phyloP scores from a whole-genome alignment of 2,329 filamentous ascomycete genomes.

The Rhexocercosporidium sp. region DNA sequence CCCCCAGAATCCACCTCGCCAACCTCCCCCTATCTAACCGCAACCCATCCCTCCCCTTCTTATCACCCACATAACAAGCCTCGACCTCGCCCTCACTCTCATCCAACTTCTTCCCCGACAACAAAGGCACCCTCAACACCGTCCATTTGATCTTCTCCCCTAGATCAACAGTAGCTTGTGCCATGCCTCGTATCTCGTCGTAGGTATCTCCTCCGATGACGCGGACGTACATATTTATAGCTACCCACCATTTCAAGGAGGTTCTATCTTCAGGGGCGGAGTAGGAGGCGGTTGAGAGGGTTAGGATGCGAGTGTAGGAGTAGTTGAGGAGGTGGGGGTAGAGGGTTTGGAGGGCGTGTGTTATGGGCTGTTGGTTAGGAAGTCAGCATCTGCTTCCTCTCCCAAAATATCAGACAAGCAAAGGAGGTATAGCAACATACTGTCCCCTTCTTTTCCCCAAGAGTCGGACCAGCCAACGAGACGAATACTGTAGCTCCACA shows the following conservation, averaged over 20 bases:
- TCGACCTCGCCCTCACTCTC: slow-evolving; percentile 27
- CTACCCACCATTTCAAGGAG: slow-evolving; percentile 32
- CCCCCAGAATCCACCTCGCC: slow-evolving; percentile 34
- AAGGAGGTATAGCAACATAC: slow-evolving; percentile 16
- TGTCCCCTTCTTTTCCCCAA: slow-evolving; percentile 30
- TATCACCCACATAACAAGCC: slow-evolving; percentile 34
- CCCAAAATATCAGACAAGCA: not conserved
- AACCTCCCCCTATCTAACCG: slow-evolving; percentile 33
- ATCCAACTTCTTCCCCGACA: slow-evolving; percentile 29
- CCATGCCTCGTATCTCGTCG: slow-evolving; percentile 30
- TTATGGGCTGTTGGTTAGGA: slow-evolving; percentile 27
- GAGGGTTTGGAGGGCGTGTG: slow-evolving; percentile 31
- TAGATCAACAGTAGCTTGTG: slow-evolving; percentile 32
- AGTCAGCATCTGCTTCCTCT: slow-evolving; percentile 5
- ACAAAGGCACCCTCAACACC: slow-evolving; percentile 33
- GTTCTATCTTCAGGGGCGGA: slow-evolving; percentile 31
- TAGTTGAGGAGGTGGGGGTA: slow-evolving; percentile 32
- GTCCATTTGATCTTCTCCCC: slow-evolving; percentile 36
- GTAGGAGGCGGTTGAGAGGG: slow-evolving; percentile 37
- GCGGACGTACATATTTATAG: slow-evolving; percentile 34
- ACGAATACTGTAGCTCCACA: slow-evolving; percentile 34
- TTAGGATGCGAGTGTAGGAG: slow-evolving; percentile 30
- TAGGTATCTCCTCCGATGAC: slow-evolving; percentile 33
- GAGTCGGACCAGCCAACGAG: slow-evolving; percentile 35
- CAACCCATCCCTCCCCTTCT: slow-evolving; percentile 32